Evolutionary conservation across 2,329 filamentous ascomycete species (phyloP), one percentile per base, ranked within the genome.

Genomic region (Thelonectria discophora): DNA sequence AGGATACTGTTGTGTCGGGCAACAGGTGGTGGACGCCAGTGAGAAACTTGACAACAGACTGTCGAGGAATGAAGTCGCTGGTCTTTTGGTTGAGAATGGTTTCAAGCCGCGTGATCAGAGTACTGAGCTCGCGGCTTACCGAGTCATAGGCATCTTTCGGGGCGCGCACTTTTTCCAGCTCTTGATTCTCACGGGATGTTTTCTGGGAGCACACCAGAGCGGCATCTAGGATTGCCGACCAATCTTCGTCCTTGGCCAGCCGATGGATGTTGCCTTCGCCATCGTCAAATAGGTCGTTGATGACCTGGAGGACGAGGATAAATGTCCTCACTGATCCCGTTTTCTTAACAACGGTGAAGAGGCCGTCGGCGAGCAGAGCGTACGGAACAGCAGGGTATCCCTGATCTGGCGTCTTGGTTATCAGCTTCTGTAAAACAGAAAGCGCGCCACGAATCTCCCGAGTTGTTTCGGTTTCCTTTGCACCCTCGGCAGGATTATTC

Each of bases 31-130:
- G 85, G 15, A 91, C 82, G 21, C 82, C 80, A 30, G 86, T 81
- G 63, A 93, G 88, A 68, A 93, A 90, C 18, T 82, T 78, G 74
- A 93, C 85, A 53, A 91, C 87, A 17, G 85, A 84, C 62, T 89
- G 87, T 55, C 85, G 85, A 60, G 91, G 90, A 6, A 89, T 78
- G 58, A 89, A 85, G 34, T 88, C 83, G 4, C 75, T 73, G 7
- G 78, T 77, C 37, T 82, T 81, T 55, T 81, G 75, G 17, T 72
- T 76, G 32, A 77, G 60, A 30, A 88, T 74, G 11, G 67, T 68
- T 65, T 89, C 85, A 10, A 89, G 77, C 21, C 83, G 79, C 34
- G 66, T 73, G 48, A 85, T 77, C 8, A 88, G 76, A 6, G 67
- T 66, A 54, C 74, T 69, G 49, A 87, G 67, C 73, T 87, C 79